Percentiles rank a stretch among this genome's conserved stretches.
phyloP scores from a whole-genome alignment of 2,329 filamentous ascomycete species.

The Ascochyta fabae region DNA sequence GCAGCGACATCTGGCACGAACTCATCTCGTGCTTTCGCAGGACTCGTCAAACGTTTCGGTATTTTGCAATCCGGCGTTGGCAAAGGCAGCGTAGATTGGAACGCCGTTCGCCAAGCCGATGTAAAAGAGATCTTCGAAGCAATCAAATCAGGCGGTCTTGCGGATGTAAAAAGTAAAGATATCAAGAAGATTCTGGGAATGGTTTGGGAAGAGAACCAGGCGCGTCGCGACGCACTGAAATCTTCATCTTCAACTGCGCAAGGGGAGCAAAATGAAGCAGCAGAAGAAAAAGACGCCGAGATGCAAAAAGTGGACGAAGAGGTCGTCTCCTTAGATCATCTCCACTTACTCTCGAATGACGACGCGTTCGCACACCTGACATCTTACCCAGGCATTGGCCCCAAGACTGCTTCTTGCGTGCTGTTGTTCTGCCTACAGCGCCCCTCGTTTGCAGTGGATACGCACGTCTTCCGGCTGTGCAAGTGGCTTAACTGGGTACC shows the following conservation, averaged over 20 bases:
- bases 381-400: constrained; percentile 67
- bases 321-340: constrained; percentile 69
- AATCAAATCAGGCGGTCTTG: constrained; percentile 74
- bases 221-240: constrained; percentile 58
- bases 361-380: constrained; percentile 65
- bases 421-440: constrained; percentile 69
- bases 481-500: constrained; percentile 69
- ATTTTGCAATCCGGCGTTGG: constrained; percentile 67
- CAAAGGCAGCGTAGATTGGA: constrained; percentile 77
- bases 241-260: constrained; percentile 45
- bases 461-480: constrained; percentile 69
- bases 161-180: constrained; percentile 71
- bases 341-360: constrained; percentile 62
- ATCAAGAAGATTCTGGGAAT: constrained; percentile 77
- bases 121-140: constrained; percentile 69
- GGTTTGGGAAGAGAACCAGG: constrained; percentile 72
- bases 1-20: constrained; percentile 66
- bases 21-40: constrained; percentile 70
- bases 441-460: constrained; percentile 70
- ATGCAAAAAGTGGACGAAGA: constrained; percentile 63
- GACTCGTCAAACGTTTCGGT: constrained; percentile 70
- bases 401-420: constrained; percentile 71
- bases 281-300: constrained; percentile 62
- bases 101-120: constrained; percentile 67
- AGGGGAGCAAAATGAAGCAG: constrained; percentile 54